These are phyloP conservation scores for Candida anglica DNA, from an alignment of 805 yeast species.

Conservation along the genomic window DNA sequence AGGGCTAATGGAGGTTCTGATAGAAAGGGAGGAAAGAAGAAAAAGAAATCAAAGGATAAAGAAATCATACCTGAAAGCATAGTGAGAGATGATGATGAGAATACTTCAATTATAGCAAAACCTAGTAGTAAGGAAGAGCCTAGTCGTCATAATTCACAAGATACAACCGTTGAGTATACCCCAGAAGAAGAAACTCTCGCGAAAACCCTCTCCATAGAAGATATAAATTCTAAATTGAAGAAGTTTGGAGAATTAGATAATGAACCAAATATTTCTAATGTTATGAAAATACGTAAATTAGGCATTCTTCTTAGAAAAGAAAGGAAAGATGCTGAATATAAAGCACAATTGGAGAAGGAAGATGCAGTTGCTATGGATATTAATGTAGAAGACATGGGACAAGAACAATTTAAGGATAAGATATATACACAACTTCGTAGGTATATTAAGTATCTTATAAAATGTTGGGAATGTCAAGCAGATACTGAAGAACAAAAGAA, in stretches of 20 bases:
- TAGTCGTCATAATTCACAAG: background rate
- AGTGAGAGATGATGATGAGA: no score
- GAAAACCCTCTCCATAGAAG: slow-evolving; percentile 19
- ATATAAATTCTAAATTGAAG: slow-evolving; percentile 16
- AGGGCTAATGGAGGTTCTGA: slow-evolving; percentile 11
- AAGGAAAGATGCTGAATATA: slow-evolving; percentile 16
- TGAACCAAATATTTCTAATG: slow-evolving; percentile 10
- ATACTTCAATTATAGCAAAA: no score
- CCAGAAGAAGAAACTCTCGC: slow-evolving; percentile 7
- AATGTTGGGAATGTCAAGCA: slow-evolving; percentile 33
- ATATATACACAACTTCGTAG: slow-evolving; percentile 41
- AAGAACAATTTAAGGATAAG: slow-evolving; percentile 15
- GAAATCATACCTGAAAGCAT: slow-evolving; percentile 4
- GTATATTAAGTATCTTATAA: slow-evolving; percentile 43
- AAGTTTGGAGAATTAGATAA: slow-evolving; percentile 12
- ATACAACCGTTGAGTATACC: slow-evolving; percentile 6
- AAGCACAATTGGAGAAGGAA: slow-evolving; percentile 24
- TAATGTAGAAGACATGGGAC: slow-evolving; percentile 28
- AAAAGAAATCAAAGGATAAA: slow-evolving; percentile 2
- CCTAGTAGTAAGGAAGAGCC: background rate
- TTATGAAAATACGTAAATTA: slow-evolving; percentile 15
- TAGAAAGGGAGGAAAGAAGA: slow-evolving; percentile 3
- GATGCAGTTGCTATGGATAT: slow-evolving; percentile 10
- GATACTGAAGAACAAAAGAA: slow-evolving; percentile 9
- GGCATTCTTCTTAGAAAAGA: slow-evolving; percentile 12